These are phyloP conservation scores for Stropharia rugosoannulata DNA, from an alignment of 768 basidiomycete genomes.

Conservation along the genomic window DNA sequence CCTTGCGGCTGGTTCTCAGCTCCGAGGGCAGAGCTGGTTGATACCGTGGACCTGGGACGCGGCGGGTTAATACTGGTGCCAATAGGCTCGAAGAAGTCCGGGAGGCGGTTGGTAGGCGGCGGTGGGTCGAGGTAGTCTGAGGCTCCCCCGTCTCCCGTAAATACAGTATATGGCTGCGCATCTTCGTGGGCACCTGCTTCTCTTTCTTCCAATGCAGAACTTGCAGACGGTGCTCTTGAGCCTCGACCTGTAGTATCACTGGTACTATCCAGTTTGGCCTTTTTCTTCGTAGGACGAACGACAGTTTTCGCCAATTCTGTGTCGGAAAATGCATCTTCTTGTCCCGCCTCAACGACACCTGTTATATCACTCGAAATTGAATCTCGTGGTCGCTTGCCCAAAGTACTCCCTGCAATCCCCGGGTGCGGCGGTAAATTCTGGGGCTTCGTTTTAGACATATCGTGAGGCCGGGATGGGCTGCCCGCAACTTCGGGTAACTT, in stretches of 20 bases:
- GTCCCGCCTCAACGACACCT: constrained; percentile 40
- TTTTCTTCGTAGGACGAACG: constrained; percentile 52
- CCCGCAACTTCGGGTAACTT: constrained; percentile 8
- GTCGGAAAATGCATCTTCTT: constrained; percentile 35
- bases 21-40: constrained; percentile 48
- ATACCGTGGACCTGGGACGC: constrained; percentile 15
- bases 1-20: constrained; percentile 53
- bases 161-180: constrained; percentile 17
- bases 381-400: constrained; percentile 71
- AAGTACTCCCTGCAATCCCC: constrained; percentile 41
- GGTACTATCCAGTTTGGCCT: constrained; percentile 33
- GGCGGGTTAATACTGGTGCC: constrained; percentile 17
- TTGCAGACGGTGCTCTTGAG: constrained; percentile 6
- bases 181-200: constrained; percentile 8
- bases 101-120: constrained; percentile 51
- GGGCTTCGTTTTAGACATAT: constrained; percentile 6
- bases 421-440: constrained; percentile 27
- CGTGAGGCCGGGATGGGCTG: constrained; percentile 1
- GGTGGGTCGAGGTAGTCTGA: constrained; percentile 39
- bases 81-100: constrained; percentile 47
- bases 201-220: constrained; percentile 13
- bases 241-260: constrained; percentile 3
- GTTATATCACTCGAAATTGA: constrained; percentile 42
- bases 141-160: constrained; percentile 17
- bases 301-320: constrained; percentile 36